phyloP scores from a whole-genome alignment of 192 early-diverging fungal genomes.

The Backusella mclennaniae region DNA sequence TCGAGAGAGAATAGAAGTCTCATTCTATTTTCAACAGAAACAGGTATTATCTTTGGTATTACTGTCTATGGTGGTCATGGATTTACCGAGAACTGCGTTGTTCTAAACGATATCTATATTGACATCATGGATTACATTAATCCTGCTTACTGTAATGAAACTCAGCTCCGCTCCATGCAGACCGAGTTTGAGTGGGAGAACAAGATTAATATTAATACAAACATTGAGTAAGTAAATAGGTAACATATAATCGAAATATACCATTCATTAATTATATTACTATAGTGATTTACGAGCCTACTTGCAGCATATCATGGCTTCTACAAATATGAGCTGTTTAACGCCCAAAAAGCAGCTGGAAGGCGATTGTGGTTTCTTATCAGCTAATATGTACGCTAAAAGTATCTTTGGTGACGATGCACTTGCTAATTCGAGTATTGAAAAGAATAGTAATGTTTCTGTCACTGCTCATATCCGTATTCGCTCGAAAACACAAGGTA shows the following conservation, averaged over 20 bases:
- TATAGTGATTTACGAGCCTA: conserved; percentile 81
- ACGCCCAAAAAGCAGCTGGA: conserved; percentile 89
- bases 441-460: conserved; percentile 66
- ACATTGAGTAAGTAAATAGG: conserved; percentile 63
- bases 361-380: conserved; percentile 96
- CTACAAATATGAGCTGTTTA: conserved; percentile 96
- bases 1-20: neutral
- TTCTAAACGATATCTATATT: conserved; percentile 96
- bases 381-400: conserved; percentile 95
- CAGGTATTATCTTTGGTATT: conserved; percentile 97
- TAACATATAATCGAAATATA: too few relatives aligned
- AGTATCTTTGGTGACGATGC: conserved; percentile 99
- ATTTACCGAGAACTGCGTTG: conserved; percentile 89
- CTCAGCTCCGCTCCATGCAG: conserved; percentile 97
- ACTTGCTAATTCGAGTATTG: conserved; percentile 95
- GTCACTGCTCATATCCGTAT: conserved; percentile 97
- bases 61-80: conserved; percentile 96
- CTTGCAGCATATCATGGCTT: conserved; percentile 89
- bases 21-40: conserved; percentile 93
- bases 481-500: conserved; percentile 97
- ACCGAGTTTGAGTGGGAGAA: conserved; percentile 99
- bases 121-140: conserved; percentile 99
- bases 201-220: conserved; percentile 97
- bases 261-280: neutral
- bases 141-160: conserved; percentile 85